phyloP scores from a whole-genome alignment of 2,329 filamentous ascomycete genomes.

The Trichothecium sympodiale region DNA sequence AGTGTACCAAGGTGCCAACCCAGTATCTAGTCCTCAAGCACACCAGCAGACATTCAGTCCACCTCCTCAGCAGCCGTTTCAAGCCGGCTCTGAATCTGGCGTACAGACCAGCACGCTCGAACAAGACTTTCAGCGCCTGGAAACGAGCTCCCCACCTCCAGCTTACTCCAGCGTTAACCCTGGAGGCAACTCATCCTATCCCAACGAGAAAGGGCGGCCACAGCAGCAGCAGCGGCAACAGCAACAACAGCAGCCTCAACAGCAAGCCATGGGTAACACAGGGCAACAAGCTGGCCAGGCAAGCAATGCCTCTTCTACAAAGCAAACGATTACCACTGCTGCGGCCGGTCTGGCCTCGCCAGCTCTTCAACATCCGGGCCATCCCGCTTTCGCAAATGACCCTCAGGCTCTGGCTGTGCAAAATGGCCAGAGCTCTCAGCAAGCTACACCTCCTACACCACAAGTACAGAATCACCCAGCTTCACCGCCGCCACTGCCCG shows the following conservation, averaged over 20 bases:
- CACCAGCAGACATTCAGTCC: constrained; percentile 30
- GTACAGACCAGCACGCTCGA: constrained; percentile 64
- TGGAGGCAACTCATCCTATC: constrained; percentile 47
- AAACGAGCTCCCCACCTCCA: constrained; percentile 78
- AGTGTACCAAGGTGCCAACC: constrained; percentile 77
- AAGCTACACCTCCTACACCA: constrained; percentile 33
- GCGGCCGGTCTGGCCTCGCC: constrained; percentile 29
- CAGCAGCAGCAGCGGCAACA: constrained; percentile 20
- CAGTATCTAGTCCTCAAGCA: constrained; percentile 44
- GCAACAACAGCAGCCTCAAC: constrained; percentile 9
- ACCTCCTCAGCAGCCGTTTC: constrained; percentile 25
- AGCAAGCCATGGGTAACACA: too few relatives aligned
- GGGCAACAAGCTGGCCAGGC: constrained; percentile 10
- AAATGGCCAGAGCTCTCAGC: constrained; percentile 33
- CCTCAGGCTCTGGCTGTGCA: constrained; percentile 36
- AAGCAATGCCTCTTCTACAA: constrained; percentile 15
- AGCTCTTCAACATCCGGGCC: constrained; percentile 49
- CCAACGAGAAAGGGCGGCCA: constrained; percentile 62
- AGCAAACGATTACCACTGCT: constrained; percentile 15
- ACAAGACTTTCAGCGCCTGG: constrained; percentile 75
- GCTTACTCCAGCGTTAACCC: constrained; percentile 76
- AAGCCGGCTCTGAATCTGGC: constrained; percentile 18
- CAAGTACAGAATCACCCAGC: constrained; percentile 41
- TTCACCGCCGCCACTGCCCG: constrained; percentile 84
- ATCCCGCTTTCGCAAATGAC: constrained; percentile 89